Evolutionary conservation across 2,329 filamentous ascomycete species (phyloP).

Genomic region (Colletotrichum salicis): DNA sequence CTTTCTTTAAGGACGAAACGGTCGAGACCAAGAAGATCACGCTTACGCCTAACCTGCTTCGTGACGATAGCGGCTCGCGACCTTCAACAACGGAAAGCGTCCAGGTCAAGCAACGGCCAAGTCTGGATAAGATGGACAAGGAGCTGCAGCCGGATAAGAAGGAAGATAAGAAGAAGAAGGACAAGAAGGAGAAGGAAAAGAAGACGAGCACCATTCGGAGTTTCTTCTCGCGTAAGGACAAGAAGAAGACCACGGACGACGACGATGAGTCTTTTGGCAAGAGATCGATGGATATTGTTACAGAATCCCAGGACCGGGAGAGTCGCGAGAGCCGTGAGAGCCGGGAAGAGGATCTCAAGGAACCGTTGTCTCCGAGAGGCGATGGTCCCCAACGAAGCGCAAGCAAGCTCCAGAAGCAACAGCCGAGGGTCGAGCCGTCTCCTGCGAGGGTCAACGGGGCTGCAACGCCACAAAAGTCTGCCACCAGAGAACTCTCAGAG

Average conservation of each 20-base stretch:
- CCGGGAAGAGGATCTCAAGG: constrained; percentile 51
- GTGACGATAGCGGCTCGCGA: constrained; percentile 75
- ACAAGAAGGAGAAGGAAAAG: constrained; percentile 77
- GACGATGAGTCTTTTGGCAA: constrained; percentile 72
- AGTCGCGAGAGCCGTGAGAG: background rate
- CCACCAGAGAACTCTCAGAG: constrained; percentile 54
- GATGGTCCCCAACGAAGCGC: constrained; percentile 61
- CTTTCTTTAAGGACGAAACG: constrained; percentile 96
- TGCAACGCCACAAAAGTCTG: constrained; percentile 43
- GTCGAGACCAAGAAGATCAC: constrained; percentile 98
- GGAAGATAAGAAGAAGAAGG: constrained; percentile 81
- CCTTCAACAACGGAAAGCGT: constrained; percentile 66
- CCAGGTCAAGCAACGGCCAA: constrained; percentile 68
- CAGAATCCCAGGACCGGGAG: constrained; percentile 57
- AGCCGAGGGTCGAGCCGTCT: constrained; percentile 61
- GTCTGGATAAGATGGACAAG: constrained; percentile 76
- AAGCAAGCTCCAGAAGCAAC: constrained; percentile 78
- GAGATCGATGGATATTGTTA: constrained; percentile 66
- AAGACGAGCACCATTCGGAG: constrained; percentile 67
- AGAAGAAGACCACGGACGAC: constrained; percentile 66
- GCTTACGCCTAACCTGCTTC: constrained; percentile 88
- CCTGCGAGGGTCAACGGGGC: constrained; percentile 53
- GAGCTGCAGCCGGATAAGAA: constrained; percentile 70
- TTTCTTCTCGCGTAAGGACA: constrained; percentile 72
- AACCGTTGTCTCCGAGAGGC: constrained; percentile 52